Conservation (phyloP, 1,139 yeast genomes). For the Protomyces pachydermus region DNA sequence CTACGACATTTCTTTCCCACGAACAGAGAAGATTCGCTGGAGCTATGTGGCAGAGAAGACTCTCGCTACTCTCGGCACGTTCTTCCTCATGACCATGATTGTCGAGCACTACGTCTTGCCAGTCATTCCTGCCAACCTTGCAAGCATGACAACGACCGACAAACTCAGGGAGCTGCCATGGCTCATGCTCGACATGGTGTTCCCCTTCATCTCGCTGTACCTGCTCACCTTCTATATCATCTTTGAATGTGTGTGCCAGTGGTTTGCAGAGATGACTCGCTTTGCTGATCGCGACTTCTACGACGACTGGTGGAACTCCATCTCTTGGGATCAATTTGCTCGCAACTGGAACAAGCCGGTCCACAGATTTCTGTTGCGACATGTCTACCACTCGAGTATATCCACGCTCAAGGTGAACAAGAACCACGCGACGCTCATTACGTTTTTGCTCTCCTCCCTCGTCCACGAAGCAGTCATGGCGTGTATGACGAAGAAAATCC, state of each 20-base stretch:
- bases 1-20: slow-evolving; percentile 64
- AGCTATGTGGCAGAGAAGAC: slow-evolving; percentile 63
- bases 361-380: slow-evolving; percentile 82
- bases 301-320: slow-evolving; percentile 93
- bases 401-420: slow-evolving; percentile 67
- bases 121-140: slow-evolving; percentile 53
- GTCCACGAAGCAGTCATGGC: slow-evolving; percentile 92
- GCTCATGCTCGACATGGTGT: slow-evolving; percentile 67
- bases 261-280: slow-evolving; percentile 66
- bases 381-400: slow-evolving; percentile 88
- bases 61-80: slow-evolving; percentile 79
- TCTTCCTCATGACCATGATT: slow-evolving; percentile 70
- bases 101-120: slow-evolving; percentile 81
- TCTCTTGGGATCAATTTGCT: slow-evolving; percentile 89
- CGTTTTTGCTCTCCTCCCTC: slow-evolving; percentile 74
- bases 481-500: slow-evolving; percentile 68
- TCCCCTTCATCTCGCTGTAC: slow-evolving; percentile 52
- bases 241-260: slow-evolving; percentile 91
- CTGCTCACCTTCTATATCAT: slow-evolving; percentile 76
- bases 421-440: slow-evolving; percentile 63
- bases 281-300: slow-evolving; percentile 68
- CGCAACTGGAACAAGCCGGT: slow-evolving; percentile 95
- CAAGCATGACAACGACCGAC: slow-evolving; percentile 41
- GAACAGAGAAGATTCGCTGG: slow-evolving; percentile 67
- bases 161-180: slow-evolving; percentile 54